Conservation (phyloP, 2,329 filamentous ascomycete species). For the Grosmannia clavigera region DNA sequence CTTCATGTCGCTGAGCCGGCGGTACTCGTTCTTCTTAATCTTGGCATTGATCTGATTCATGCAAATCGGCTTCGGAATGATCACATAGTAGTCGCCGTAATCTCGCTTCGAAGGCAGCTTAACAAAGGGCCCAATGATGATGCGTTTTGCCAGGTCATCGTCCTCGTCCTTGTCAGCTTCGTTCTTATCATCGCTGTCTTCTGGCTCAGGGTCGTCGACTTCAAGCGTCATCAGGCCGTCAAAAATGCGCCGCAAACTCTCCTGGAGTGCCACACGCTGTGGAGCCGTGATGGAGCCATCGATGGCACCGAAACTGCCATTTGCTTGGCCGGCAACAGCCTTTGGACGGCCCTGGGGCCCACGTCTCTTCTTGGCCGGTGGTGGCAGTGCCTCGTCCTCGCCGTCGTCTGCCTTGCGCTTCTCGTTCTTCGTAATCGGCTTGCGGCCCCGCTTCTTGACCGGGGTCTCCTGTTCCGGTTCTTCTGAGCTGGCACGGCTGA, state of each 20-base stretch:
- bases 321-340: conserved; percentile 27
- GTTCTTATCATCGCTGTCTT: conserved; percentile 33
- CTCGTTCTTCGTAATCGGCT: conserved; percentile 58
- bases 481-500: conserved; percentile 75
- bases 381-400: conserved; percentile 62
- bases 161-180: conserved; percentile 35
- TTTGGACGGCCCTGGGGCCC: conserved; percentile 60
- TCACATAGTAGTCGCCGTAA: conserved; percentile 89
- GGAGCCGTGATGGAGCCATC: conserved; percentile 52
- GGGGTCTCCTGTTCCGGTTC: conserved; percentile 60
- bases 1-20: conserved; percentile 64
- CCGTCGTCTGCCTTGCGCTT: conserved; percentile 82
- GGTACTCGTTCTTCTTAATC: conserved; percentile 94
- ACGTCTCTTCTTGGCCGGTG: conserved; percentile 66
- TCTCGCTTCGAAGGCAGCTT: conserved; percentile 79
- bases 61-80: conserved; percentile 85
- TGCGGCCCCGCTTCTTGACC: conserved; percentile 75
- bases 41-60: conserved; percentile 92
- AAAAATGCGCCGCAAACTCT: conserved; percentile 63
- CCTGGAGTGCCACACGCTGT: conserved; percentile 67
- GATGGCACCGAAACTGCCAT: conserved; percentile 11
- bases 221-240: conserved; percentile 75
- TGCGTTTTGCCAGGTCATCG: conserved; percentile 51
- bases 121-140: conserved; percentile 89
- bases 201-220: conserved; percentile 55